Conservation (phyloP, 2,329 filamentous ascomycete genomes). For the Venturia nashicola region DNA sequence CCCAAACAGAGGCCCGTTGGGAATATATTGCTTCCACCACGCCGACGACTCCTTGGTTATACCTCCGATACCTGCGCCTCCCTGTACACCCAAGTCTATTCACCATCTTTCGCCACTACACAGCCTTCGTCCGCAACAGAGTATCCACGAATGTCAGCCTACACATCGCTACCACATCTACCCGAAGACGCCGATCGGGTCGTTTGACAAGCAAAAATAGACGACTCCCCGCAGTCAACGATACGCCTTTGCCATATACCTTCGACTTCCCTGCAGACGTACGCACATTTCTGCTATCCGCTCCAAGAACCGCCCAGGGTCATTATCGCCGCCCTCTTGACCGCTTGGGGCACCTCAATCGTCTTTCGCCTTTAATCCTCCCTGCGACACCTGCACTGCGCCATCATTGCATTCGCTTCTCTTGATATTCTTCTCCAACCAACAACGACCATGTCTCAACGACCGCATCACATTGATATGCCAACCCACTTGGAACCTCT, state of each 20-base stretch:
- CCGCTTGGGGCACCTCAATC: background rate
- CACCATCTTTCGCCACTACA: background rate
- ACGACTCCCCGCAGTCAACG: background rate
- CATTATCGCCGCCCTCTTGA: background rate
- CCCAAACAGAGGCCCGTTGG: background rate
- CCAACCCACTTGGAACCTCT: conserved; percentile 1
- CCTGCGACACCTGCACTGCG: background rate
- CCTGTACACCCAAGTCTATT: background rate
- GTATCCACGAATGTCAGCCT: background rate
- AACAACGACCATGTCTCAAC: conserved; percentile 4
- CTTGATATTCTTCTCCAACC: background rate
- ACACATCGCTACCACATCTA: background rate
- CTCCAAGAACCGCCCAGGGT: background rate
- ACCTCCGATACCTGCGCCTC: background rate
- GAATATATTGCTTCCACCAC: background rate
- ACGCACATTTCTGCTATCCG: background rate
- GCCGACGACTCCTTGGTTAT: background rate
- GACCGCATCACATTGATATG: conserved; percentile 8
- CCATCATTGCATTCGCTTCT: background rate
- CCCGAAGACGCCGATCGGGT: background rate
- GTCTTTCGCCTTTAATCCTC: background rate
- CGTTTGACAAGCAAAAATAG: conserved; percentile 2
- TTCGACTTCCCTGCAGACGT: background rate
- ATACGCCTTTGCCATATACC: background rate
- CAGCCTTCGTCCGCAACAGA: background rate